Conservation (phyloP, 2,329 filamentous ascomycete species). For the Epichloe sp. region DNA sequence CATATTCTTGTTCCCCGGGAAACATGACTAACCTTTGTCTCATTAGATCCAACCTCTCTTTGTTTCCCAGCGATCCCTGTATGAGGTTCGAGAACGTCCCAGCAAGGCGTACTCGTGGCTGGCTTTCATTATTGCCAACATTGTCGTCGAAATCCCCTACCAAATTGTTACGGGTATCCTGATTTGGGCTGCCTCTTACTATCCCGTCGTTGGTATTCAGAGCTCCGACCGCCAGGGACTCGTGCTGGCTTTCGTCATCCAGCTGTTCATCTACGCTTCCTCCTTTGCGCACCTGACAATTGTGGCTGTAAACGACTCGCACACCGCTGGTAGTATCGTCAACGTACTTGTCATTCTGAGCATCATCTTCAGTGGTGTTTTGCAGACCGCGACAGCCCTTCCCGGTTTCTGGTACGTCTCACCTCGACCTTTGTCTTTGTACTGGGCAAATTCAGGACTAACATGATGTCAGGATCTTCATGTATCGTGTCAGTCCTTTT, state of each 20-base stretch:
- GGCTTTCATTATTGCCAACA: slow-evolving; percentile 58
- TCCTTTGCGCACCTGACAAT: slow-evolving; percentile 66
- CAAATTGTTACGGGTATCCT: slow-evolving; percentile 51
- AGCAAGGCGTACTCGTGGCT: slow-evolving; percentile 65
- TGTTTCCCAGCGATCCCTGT: slow-evolving; percentile 58
- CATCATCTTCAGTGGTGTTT: slow-evolving; percentile 50
- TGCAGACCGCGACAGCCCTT: slow-evolving; percentile 43
- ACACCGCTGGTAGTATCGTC: slow-evolving; percentile 52
- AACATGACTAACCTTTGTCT: not conserved
- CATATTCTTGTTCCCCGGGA: too few relatives aligned
- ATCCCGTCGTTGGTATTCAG: slow-evolving; percentile 40
- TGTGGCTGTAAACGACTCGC: slow-evolving; percentile 53
- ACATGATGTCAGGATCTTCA: slow-evolving; percentile 42
- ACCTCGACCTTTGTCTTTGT: not conserved
- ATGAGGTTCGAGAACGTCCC: slow-evolving; percentile 65
- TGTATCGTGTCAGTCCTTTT: slow-evolving; percentile 54
- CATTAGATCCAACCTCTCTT: slow-evolving; percentile 52
- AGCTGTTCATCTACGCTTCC: slow-evolving; percentile 58
- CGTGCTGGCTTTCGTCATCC: slow-evolving; percentile 50
- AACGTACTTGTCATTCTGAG: slow-evolving; percentile 46
- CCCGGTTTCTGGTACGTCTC: slow-evolving; percentile 47
- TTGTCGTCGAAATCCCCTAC: slow-evolving; percentile 61
- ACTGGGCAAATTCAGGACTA: not conserved
- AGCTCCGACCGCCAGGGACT: slow-evolving; percentile 45
- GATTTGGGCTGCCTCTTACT: slow-evolving; percentile 56